Base-by-base conservation (phyloP, 2,329 filamentous ascomycete species). In the Plectosphaerella sp. region DNA sequence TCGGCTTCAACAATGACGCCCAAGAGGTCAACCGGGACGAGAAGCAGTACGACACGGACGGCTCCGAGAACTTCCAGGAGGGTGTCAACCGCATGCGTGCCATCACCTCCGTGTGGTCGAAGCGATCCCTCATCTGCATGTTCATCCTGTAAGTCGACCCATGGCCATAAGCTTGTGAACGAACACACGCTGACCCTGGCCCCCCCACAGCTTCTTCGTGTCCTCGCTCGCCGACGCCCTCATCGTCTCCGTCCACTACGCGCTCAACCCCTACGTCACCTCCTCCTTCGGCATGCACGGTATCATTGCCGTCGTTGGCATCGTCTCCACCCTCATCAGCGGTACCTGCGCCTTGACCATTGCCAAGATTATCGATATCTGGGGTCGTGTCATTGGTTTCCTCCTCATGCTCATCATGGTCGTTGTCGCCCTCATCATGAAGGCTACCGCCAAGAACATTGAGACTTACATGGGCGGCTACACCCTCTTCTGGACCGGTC, bases 241-340 rank as follows among this genome's bases (percentile, higher is more conserved):
- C 33, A 57, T 72, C 15, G 58, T 63, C 12, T 63, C 64, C 33
- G 63, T 73, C 51, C 65, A 73, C 47, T 59, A 73, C 48, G 78
- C 80, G 35, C 70, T 88, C 47, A 77, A 78, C 15, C 78, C 82
- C 35, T 88, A 84, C 67, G 81, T 87, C 28, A 88, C 85, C 2
- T 87, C 83, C 53, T 74, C 78, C 3, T 89, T 88, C 61, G 72
- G 72, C 39, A 74, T 77, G 47, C 86, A 88, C 62, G 85, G 84
- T 12, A 72, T 89, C 35, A 74, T 88, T n/a, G 80, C 83, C 3
- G 86, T 83, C 0, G 79, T 87, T 43, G 71, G 79, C 48, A 83
- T 88, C 24, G 76, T 88, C 14, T 80, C 86, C 50, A 65, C 65
- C 48, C 65, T 73, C 43, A 62, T 75, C 12, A 65, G 67, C 45